Percentiles rank a stretch among this genome's conserved stretches.
These are phyloP conservation scores for Ogataea philodendri DNA, from an alignment of 805 yeast genomes.

Conservation along the genomic window DNA sequence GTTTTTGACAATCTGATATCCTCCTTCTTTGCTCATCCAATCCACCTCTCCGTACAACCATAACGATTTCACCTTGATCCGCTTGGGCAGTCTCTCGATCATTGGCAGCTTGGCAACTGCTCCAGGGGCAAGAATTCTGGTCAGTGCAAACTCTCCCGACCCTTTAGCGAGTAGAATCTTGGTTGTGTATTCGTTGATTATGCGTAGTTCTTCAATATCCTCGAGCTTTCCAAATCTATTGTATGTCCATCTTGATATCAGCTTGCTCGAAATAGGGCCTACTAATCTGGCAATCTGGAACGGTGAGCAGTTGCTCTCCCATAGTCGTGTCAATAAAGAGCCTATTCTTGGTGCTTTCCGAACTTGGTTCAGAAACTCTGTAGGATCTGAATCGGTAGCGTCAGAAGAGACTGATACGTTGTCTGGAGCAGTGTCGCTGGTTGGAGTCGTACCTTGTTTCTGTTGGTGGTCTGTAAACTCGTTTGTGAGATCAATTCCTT, in stretches of 20 bases:
- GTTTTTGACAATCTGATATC: constrained; percentile 41
- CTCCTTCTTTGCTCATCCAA: constrained; percentile 70
- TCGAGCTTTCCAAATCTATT: constrained; percentile 38
- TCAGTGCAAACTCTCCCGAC: constrained; percentile 63
- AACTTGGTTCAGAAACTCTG: constrained; percentile 26
- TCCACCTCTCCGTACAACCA: constrained; percentile 69
- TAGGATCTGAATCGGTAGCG: constrained; percentile 9
- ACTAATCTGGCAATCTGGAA: constrained; percentile 46
- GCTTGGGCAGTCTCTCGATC: constrained; percentile 47
- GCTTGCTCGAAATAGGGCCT: constrained; percentile 55
- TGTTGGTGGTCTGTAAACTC: constrained; percentile 30
- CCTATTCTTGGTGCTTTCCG: constrained; percentile 36
- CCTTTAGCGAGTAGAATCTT: constrained; percentile 52
- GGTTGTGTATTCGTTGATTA: constrained; percentile 54
- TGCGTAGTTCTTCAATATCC: constrained; percentile 33
- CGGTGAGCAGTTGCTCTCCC: constrained; percentile 58
- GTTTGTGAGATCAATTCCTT: constrained; percentile 34
- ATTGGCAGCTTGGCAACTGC: constrained; percentile 57
- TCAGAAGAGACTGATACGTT: constrained; percentile 16
- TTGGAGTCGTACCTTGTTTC: constrained; percentile 1
- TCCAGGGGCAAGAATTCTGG: constrained; percentile 58
- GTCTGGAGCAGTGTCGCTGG: constrained; percentile 8
- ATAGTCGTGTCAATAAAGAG: constrained; percentile 40
- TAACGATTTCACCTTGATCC: constrained; percentile 42
- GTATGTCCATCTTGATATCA: constrained; percentile 55